Base-by-base conservation (phyloP, 2,329 filamentous ascomycete species). In the Alternaria hordeiaustralica region DNA sequence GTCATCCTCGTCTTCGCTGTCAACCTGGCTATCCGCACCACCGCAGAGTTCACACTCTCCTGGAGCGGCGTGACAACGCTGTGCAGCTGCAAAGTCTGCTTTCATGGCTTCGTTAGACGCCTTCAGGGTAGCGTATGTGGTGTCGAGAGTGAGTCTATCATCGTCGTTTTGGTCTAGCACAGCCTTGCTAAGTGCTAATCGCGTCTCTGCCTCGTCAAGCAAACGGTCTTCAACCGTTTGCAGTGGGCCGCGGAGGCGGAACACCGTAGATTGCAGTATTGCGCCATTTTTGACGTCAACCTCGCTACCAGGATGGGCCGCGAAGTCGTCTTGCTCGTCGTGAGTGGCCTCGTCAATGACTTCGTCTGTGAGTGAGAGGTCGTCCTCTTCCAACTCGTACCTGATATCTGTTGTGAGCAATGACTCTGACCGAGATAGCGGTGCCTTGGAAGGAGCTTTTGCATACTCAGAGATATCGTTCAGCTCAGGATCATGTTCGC, bases 201-300 rank as follows among this genome's bases (percentile, higher is more conserved):
- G 26, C 7, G 65, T 46, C 30, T 73, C 69, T 12, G 63, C 50
- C 4, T 55, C 64, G 57, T 74, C 68, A 13, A 77, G 69, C 33
- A 72, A 69, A n/a, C 49, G 61, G 46, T 70, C 56, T 59, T 77
- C 74, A 3, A 68, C 21, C 2, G 23, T 58, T 45, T 76, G 73
- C 15, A 76, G 59, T 18, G 72, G 72, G 41, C 73, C 66, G 15
- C 66, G 67, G 8, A 59, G 23, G 11, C 56, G 56, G 2, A 70
- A 12, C 2, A 12, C 13, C 3, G 25, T 23, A 6, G 63, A 46
- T 9, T 51, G 25, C n/a, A 69, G 58, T 21, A 36, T 28, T 12
- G 44, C 45, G 5, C 41, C 20, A 9, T 44, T 44, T 6, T 60
- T 55, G 10, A 60, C 4, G 3, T 63, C n/a, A 15, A 69, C 28